A percentile compares a stretch with the other conserved stretches of the same genome.
These are phyloP conservation scores for Chlamydomonas schloesseri DNA, from an alignment of 139 green algal species.

Conservation along the genomic window DNA sequence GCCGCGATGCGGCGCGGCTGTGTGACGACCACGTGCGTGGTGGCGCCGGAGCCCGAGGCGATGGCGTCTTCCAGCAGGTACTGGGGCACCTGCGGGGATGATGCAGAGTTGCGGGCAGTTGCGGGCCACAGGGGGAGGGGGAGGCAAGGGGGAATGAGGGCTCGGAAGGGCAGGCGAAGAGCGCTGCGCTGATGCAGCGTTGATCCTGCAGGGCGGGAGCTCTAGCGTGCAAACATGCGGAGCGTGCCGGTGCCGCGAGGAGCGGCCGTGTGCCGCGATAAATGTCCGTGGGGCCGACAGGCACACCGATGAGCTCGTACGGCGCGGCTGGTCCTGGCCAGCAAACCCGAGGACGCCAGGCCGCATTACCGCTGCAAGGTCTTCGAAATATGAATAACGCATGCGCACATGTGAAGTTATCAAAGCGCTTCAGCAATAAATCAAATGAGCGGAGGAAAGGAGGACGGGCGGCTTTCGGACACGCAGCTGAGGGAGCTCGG, in stretches of 20 bases:
- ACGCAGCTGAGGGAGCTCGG: not conserved
- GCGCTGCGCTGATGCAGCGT: not conserved
- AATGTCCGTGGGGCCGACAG: too few relatives aligned
- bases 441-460: not conserved
- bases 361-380: too few relatives aligned
- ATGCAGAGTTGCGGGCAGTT: not conserved
- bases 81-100: slow-evolving; percentile 81
- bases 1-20: slow-evolving; percentile 94
- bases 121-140: not conserved
- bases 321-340: too few relatives aligned
- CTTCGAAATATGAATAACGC: too few relatives aligned
- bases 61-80: slow-evolving; percentile 83
- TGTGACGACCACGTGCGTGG: slow-evolving; percentile 75
- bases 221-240: too few relatives aligned
- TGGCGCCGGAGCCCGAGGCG: slow-evolving; percentile 48
- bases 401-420: too few relatives aligned
- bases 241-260: too few relatives aligned
- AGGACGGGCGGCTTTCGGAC: not conserved
- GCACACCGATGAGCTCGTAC: too few relatives aligned
- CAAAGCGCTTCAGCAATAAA: too few relatives aligned
- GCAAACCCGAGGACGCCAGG: not conserved
- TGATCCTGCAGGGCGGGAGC: too few relatives aligned
- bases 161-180: not conserved
- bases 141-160: not conserved
- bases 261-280: too few relatives aligned